Evolutionary conservation across 2,329 filamentous ascomycete species (phyloP), one percentile per base, ranked within the genome.

Genomic region (Karstenula rhodostoma): DNA sequence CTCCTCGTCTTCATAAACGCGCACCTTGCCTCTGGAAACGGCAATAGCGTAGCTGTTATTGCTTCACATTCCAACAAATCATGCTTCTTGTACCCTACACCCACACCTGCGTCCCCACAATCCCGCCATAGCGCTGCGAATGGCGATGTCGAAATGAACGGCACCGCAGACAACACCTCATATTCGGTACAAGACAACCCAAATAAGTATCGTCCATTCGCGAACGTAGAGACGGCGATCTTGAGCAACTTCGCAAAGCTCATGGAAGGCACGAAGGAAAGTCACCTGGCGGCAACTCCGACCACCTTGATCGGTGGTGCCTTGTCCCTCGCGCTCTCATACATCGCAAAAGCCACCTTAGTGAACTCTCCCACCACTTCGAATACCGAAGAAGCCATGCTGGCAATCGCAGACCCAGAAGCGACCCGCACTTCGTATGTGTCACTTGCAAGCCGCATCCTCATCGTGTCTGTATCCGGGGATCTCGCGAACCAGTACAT

Each of bases 1-100:
- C 86, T 98, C 65, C 89, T 98, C 72, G 90, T 99, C 82, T 98
- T 97, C 81, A 89, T 97, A 81, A 98, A 99, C 78, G 93, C 94
- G 57, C 96, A 99, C 76, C 86, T 99, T 33, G 93, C 95, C 67
- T 94, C 94, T 76, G 96, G 94, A 79, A 94, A 95, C 78, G 88
- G 91, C 57, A 98, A 98, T 80, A 91, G 94, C 77, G 92, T 98
- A 51, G 93, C 94, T 62, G 87, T 99, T 17, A 87, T 99, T 63
- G 95, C 94, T 35, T 93, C 93, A 9, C 95, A 99, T 76, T 89
- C 89, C 67, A 90, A 95, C 73, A 89, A 91, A 64, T 92, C 94
- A 58, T 86, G 89, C 73, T 99, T 94, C 89, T 89, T 99, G 4
- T 98, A 97, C 73, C 95, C 95, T 2, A 82, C 83, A 2, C 81